Conservation (phyloP, 805 yeast genomes). For the Nakazawaea ernobii region DNA sequence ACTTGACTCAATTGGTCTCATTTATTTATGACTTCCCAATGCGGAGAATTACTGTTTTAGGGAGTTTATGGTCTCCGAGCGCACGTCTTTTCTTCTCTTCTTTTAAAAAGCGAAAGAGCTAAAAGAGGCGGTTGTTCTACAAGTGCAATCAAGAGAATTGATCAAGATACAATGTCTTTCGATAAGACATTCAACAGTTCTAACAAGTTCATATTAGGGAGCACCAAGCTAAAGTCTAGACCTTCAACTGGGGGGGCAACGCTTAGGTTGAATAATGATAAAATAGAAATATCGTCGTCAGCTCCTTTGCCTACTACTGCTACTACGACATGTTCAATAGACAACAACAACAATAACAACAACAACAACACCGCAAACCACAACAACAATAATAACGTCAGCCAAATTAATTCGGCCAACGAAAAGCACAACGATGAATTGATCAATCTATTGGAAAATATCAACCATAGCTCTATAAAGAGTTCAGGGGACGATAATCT, state of each 20-base stretch:
- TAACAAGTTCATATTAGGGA: conserved; percentile 9
- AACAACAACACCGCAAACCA: too few relatives aligned
- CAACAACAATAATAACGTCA: background rate
- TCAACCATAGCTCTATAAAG: background rate
- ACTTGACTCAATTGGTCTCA: too few relatives aligned
- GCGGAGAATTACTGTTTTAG: too few relatives aligned
- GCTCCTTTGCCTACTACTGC: background rate
- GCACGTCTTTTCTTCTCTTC: too few relatives aligned
- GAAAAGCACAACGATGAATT: background rate
- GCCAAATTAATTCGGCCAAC: background rate
- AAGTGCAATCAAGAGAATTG: background rate
- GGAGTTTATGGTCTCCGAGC: too few relatives aligned
- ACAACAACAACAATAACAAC: background rate
- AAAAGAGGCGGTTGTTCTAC: background rate
- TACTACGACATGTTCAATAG: background rate
- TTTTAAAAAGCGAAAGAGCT: background rate
- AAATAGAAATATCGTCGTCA: conserved; percentile 1
- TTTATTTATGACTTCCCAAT: too few relatives aligned
- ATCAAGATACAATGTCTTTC: conserved; percentile 6
- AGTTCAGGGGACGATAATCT: background rate
- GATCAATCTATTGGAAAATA: conserved; percentile 5
- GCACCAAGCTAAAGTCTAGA: conserved; percentile 2
- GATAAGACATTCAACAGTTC: conserved; percentile 3
- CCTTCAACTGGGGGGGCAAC: conserved; percentile 10
- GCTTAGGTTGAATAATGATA: conserved; percentile 6